Base-by-base conservation (phyloP, 1,284 basidiomycete species). In the Ganoderma lingzhi region DNA sequence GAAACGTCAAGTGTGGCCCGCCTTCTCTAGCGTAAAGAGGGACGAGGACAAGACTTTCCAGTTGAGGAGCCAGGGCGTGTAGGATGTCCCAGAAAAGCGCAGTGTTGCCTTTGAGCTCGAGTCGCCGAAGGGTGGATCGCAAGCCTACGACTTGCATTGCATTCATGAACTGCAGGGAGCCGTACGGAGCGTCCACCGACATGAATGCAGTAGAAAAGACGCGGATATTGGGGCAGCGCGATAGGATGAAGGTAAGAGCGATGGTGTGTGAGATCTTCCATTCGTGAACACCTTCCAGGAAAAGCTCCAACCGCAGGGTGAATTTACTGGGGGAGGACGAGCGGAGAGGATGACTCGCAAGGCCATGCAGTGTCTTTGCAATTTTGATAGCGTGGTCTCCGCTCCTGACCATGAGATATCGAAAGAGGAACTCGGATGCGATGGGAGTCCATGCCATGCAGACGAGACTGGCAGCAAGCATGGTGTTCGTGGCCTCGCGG, bases 171-270 rank as follows among this genome's bases (percentile, higher is more conserved):
- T 48, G 62, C 10, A 15, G 32, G 19, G 56, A n/a, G 35, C 15
- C 15, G 35, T 37, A 39, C 1, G 61, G 45, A 12, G 32, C 53
- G 5, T 68, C 53, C 45, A 64, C 69, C 1, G 74, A 73, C 28
- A 73, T 78, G 64, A 79, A 78, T 2, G 74, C 76, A 6, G 77
- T 78, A 6, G 80, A 81, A 67, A 82, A 78, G n/a, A 76, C 76
- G 15, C 73, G 64, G 10, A 82, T 64, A 64, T 80, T 80, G 12
- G 75, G 74, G 44, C 80, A 81, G 58, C 39, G 42, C 30, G 68
- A 64, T 59, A 81, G 67, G 55, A 82, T 77, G 15, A 63, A 68
- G 35, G 63, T 60, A 32, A 82, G 71, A 3, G 80, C 78, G 19
- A 60, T 44, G 1, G 73, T 70, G 68, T 81, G 78, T 30, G 65